Conservation (phyloP, 1,139 yeast species). For the Blastobotrys aristatus region DNA sequence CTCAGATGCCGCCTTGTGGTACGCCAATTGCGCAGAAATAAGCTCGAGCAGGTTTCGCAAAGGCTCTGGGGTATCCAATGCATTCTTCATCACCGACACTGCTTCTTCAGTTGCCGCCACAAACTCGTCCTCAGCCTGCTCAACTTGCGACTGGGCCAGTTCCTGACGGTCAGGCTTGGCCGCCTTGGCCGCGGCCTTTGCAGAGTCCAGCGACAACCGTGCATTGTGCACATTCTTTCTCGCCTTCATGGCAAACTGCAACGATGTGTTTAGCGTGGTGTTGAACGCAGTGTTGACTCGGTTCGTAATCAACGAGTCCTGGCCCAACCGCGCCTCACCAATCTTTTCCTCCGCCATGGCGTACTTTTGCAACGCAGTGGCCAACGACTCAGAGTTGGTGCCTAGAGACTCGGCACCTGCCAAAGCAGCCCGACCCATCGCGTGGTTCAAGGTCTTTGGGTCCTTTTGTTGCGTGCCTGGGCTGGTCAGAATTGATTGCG, state of each 20-base stretch:
- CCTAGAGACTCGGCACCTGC: conserved; percentile 44
- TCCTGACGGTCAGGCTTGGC: conserved; percentile 74
- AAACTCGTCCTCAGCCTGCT: conserved; percentile 83
- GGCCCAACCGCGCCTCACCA: conserved; percentile 80
- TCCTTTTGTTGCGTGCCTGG: conserved; percentile 52
- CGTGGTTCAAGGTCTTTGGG: conserved; percentile 83
- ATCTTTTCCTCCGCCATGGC: conserved; percentile 59
- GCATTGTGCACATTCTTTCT: conserved; percentile 76
- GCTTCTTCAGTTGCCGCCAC: conserved; percentile 91
- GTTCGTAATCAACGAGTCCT: conserved; percentile 66
- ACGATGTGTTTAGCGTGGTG: conserved; percentile 58
- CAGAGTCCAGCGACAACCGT: conserved; percentile 74
- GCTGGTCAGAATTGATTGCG: conserved; percentile 64
- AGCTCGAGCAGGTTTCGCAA: conserved; percentile 65
- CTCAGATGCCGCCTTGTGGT: conserved; percentile 72
- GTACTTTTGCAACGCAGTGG: conserved; percentile 46
- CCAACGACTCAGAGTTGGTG: conserved; percentile 39
- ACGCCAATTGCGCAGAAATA: conserved; percentile 75
- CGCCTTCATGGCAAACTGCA: conserved; percentile 63
- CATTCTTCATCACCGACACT: conserved; percentile 76
- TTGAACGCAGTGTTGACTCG: conserved; percentile 67
- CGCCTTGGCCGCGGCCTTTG: conserved; percentile 62
- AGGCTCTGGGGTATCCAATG: conserved; percentile 69
- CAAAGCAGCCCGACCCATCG: conserved; percentile 72
- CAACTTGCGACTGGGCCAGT: conserved; percentile 70